Base-by-base conservation (phyloP, 2,329 filamentous ascomycete species). In the Diaporthe vexans region DNA sequence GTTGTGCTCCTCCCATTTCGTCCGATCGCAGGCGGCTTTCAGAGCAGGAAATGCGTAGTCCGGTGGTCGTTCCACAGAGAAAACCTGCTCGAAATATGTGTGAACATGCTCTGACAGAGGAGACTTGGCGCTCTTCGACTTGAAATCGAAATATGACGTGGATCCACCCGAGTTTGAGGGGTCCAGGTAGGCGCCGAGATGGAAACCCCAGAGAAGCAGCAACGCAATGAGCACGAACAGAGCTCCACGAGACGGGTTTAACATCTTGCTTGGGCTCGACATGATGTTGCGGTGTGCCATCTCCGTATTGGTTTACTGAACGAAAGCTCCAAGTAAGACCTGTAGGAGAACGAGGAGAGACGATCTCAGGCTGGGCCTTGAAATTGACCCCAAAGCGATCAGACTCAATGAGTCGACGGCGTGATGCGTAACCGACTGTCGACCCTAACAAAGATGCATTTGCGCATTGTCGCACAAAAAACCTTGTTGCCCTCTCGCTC, bases 61-160 rank as follows among this genome's bases (percentile, higher is more conserved):
- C 4, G 67, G 4, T 9, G 79, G 76, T 24, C 71, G 59, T 19
- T 72, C 65, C 67, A 61, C 73, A 5, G 79, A 79, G 69, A 83
- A 83, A 24, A 78, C 79, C 75, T 83, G 81, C 13, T 81, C 79
- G 67, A 81, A 82, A 75, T 81, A 83, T 29, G 54, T 67, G 29
- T 76, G 71, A 15, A 79, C 72, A 54, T 77, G 77, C 8, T 46
- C 67, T 13, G 74, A 57, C 21, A 74, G 26, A 6, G 72, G 65
- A 1, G 65, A 71, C 10, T 56, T 71, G 24, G 21, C 40, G 35
- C 10, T 33, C 9, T 4, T 35, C 15, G 65, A 35, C 13, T 59
- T 56, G 51, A 52, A 61, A 9, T 71, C 43, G 33, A 74, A 63
- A 3, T 37, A 37, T 19, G 52, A 29, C 6, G 29, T 51, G 1